Evolutionary conservation across 352 stramenopile genomes (phyloP).

Genomic region (Nothophytophthora sp.): DNA sequence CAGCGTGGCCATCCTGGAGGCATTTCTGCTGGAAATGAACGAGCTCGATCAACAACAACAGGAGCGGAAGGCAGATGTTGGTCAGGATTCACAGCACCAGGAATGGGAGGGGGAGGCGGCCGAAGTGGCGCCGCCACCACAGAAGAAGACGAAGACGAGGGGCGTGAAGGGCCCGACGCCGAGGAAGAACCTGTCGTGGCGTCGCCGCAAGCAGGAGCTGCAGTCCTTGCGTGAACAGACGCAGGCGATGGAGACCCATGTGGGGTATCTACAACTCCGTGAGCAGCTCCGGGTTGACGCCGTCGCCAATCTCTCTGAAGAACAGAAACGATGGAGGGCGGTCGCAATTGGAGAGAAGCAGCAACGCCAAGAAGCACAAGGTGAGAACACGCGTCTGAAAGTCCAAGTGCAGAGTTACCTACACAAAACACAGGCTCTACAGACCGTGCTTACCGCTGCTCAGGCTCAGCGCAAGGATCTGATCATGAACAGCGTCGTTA

Average conservation of each 20-base stretch:
- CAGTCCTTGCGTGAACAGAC: not conserved
- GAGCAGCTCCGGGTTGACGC: too few relatives aligned
- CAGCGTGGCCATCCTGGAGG: not conserved
- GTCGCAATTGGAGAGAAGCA: not conserved
- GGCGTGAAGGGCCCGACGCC: not conserved
- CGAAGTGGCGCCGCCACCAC: not conserved
- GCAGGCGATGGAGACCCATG: not conserved
- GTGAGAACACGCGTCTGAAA: conserved; percentile 3
- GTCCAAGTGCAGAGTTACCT: not conserved
- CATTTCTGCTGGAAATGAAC: not conserved
- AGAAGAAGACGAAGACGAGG: not conserved
- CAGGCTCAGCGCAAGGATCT: too few relatives aligned
- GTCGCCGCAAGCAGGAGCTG: conserved; percentile 5
- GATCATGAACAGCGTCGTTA: too few relatives aligned
- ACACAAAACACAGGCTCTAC: not conserved
- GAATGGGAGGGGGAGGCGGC: not conserved
- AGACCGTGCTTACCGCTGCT: not conserved
- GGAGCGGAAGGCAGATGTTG: not conserved
- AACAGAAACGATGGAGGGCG: not conserved
- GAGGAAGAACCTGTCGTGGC: conserved; percentile 4
- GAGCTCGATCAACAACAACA: not conserved
- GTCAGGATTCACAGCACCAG: too few relatives aligned
- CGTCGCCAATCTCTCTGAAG: too few relatives aligned
- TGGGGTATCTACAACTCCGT: not conserved
- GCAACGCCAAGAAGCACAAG: not conserved